Base-by-base conservation (phyloP, 768 basidiomycete species). In the Punctularia strigosozonata region DNA sequence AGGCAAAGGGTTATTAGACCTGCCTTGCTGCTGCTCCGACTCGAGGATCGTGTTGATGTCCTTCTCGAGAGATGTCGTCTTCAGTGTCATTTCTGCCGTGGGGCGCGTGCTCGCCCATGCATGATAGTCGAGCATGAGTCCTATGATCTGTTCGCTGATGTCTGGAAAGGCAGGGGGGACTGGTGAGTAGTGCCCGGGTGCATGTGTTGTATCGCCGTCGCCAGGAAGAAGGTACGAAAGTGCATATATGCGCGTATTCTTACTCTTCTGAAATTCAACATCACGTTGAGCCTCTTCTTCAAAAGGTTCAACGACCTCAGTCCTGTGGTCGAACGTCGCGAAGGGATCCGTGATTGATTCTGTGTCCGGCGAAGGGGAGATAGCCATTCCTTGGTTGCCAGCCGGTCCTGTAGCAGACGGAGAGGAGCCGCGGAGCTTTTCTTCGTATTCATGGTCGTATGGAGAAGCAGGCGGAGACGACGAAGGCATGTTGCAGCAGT, bases 41-140 rank as follows among this genome's bases (percentile, higher is more conserved):
- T 47, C 47, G 20, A 54, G 47, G 14, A 63, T 34, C 0, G 17
- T 35, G 26, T 53, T 46, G 25, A 63, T 47, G 17, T 56, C 53
- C 24, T 48, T 47, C 38, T 59, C 55, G 18, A 58, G 49, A 18
- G 40, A 39, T 15, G 51, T 50, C 3, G 56, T 51, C 7, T 46
- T 51, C 15, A 21, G 40, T n/a, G 59, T 51, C 24, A 49, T 54
- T 43, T 61, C 60, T 31, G 51, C 46, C 12, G 48, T 39, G 2
- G 61, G 59, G 14, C 61, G 59, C 12, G 58, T 53, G 8, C 53
- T 50, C 2, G 61, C 52, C 62, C 62, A 64, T 2, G 59, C 62
- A 43, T 61, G 62, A 25, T 58, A 49, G 28, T 59, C 51, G 10
- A 64, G 45, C 39, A 59, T 48, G 18, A 58, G 46, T 13, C 59